Evolutionary conservation across 2,329 filamentous ascomycete genomes (phyloP), one percentile per base, ranked within the genome.

Genomic region (Celoporthe dispersa): DNA sequence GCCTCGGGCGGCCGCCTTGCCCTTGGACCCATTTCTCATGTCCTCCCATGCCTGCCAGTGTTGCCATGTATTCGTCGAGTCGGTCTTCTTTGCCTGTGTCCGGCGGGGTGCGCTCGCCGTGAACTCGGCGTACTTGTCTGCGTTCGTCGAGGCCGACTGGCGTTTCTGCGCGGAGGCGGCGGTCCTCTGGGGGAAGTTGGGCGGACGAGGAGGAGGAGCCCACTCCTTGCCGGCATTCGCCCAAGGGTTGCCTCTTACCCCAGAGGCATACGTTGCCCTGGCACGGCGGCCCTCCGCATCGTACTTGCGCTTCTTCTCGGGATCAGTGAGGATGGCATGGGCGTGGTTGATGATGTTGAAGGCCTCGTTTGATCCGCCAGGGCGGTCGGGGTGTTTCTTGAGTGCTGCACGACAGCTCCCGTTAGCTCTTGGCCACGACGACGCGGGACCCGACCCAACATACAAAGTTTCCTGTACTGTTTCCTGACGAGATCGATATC

Each of bases 261-360:
- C 86, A 31, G 87, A 88, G 11, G 86, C 80, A 25, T 87, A 88
- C 9, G 85, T 80, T n/a, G 76, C 78, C 2, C 85, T 80, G 70
- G 82, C 85, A 69, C 83, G 80, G 22, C 78, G 80, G 64, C 83
- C 81, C 39, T 83, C 80, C 16, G 83, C 81, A 76, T 89, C 87
- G 72, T 88, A 88, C 68, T 86, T 86, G 39, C 82, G 78, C 71
- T 84, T 88, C 67, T 82, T 78, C 2, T 81, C 80, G 1, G 85
- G 81, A 70, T 88, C 86, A 35, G 81, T 84, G 19, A 90, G 79
- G 67, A 97, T 85, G 78, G 97, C 94, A 77, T 97, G 91, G 31
- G 94, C 94, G 5, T 92, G 89, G 80, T 97, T 93, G 64, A 97
- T 97, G 64, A 91, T 88, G 79, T 97, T 92, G 77, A 97, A 97